A percentile compares a stretch with the other conserved stretches of the same genome.
These are phyloP conservation scores for Arachnomyces sp. DNA, from an alignment of 2,329 filamentous ascomycete species.

Conservation along the genomic window DNA sequence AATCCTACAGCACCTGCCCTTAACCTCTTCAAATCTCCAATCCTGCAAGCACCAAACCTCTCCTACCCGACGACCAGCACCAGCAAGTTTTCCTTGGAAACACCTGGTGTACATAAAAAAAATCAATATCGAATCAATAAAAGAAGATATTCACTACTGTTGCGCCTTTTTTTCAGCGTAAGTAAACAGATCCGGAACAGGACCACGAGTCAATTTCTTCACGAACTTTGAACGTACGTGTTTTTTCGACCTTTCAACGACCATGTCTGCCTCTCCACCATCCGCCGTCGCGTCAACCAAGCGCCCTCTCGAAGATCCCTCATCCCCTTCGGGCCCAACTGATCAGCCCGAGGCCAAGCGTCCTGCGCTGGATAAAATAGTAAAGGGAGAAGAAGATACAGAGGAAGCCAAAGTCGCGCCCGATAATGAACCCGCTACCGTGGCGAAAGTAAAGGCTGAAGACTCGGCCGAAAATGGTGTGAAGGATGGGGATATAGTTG, in stretches of 20 bases:
- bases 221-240: constrained; percentile 19
- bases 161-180: constrained; percentile 30
- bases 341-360: constrained; percentile 97
- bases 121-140: constrained; percentile 39
- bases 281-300: constrained; percentile 53
- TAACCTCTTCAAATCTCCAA: constrained; percentile 14
- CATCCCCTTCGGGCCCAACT: constrained; percentile 80
- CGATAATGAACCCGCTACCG: constrained; percentile 23
- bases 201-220: constrained; percentile 26
- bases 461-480: constrained; percentile 33
- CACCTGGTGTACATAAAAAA: constrained; percentile 72
- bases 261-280: constrained; percentile 62
- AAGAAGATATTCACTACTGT: constrained; percentile 39
- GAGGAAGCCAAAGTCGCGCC: constrained; percentile 31
- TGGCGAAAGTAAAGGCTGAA: constrained; percentile 39
- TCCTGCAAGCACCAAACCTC: constrained; percentile 9
- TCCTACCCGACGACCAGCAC: constrained; percentile 47
- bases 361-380: constrained; percentile 86
- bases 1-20: constrained; percentile 17
- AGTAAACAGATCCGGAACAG: constrained; percentile 24
- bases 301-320: constrained; percentile 93
- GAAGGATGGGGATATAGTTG: constrained; percentile 59
- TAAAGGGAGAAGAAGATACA: constrained; percentile 54
- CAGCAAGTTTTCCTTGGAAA: constrained; percentile 91
- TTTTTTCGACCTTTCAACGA: constrained; percentile 33